Evolutionary conservation across 306 rosid genomes (phyloP), one percentile per base, ranked within the genome.

Genomic region (Rosa rugosa): DNA sequence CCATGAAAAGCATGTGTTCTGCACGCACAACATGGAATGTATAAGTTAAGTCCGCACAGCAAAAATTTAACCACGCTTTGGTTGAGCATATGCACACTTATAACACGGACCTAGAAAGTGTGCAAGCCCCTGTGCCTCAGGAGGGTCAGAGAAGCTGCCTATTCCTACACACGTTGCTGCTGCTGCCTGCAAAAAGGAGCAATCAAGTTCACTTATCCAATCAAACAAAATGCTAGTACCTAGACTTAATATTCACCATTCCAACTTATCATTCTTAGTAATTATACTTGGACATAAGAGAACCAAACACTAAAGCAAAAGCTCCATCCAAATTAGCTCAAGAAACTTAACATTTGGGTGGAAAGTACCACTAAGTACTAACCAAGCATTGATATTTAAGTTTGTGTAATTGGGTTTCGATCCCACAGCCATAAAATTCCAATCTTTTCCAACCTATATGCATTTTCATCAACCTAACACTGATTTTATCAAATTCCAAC

Each of bases 1-100:
- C 99, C 99, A 95, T 95, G 91, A 95, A 92, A 77, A 95, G 99
- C 99, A 95, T 95, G 84, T 95, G 99, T 82, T 95, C 99, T 95
- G 90, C 86, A 90, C 73, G 85, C 86, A 92, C 79, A 80, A 78
- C 45, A 83, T 18, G 18, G 23, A 80, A 80, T 14, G 7, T 23
- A 53, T 69, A 56, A 70, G 22, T 23, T 18, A n/a, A 75, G 47
- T 38, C 51, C 20, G 51, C 67, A 53, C 20, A 66, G 34, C 8
- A 65, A 77, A 62, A 9, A 54, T 40, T 5, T 20, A 36, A 17
- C 7, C 20, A 25, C 1, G 16, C 5, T 42, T 16, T 44, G 16
- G 74, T 62, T 36, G 57, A 34, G 22, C 22, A 16, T 49, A n/a
- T 56, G 20, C 49, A 71, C n/a, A 36, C 13, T 25, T 77, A 41